Evolutionary conservation across 2,329 filamentous ascomycete species (phyloP).

Genomic region (Aspergillus terreus): DNA sequence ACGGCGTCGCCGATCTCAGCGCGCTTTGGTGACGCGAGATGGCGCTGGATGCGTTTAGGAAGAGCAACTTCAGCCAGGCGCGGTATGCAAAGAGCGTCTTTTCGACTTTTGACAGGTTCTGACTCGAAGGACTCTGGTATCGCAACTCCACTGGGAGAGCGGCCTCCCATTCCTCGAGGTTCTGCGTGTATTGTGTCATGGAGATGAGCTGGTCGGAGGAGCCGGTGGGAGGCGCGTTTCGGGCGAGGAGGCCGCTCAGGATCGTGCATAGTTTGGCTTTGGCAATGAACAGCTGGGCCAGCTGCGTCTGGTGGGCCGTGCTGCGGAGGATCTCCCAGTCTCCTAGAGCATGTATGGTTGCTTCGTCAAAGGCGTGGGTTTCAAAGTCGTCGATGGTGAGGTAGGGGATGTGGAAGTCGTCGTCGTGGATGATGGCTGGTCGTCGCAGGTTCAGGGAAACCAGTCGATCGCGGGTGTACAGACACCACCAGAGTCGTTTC

Average conservation of each 20-base stretch:
- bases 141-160: not conserved
- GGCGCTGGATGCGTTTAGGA: constrained; percentile 77
- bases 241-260: constrained; percentile 68
- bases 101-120: constrained; percentile 40
- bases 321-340: constrained; percentile 4
- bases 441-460: constrained; percentile 83
- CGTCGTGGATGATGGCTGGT: constrained; percentile 77
- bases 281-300: constrained; percentile 77
- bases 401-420: constrained; percentile 78
- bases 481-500: constrained; percentile 92
- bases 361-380: not conserved
- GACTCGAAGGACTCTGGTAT: constrained; percentile 46
- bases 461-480: constrained; percentile 83
- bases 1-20: constrained; percentile 41
- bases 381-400: constrained; percentile 61
- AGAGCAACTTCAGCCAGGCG: constrained; percentile 79
- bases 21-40: constrained; percentile 68
- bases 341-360: not conserved
- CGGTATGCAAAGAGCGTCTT: constrained; percentile 58
- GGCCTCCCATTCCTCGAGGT: not conserved
- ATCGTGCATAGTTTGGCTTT: constrained; percentile 79
- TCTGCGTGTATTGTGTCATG: not conserved
- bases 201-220: not conserved
- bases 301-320: constrained; percentile 61
- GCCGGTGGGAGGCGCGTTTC: constrained; percentile 17